Evolutionary conservation across 257 asterid species (phyloP).

Genomic region (Przewalskia tangutica): DNA sequence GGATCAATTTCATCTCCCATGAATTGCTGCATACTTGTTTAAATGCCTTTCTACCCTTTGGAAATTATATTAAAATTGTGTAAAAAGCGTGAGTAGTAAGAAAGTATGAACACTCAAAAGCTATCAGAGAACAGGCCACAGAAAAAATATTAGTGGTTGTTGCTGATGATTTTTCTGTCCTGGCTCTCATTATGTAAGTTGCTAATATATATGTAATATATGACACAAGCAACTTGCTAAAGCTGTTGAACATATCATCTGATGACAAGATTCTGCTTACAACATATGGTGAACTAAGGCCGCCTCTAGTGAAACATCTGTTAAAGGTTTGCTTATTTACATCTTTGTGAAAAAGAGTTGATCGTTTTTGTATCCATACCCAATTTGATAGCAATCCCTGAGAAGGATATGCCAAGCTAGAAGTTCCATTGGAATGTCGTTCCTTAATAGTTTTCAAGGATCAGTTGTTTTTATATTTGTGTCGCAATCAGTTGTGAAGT

Average conservation of each 20-base stretch:
- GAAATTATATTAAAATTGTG: no score
- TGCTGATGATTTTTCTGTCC: neutral
- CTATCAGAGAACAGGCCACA: no score
- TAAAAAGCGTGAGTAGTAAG: neutral
- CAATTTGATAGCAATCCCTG: neutral
- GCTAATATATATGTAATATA: no score
- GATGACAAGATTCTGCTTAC: slow-evolving; percentile 71
- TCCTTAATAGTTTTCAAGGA: no score
- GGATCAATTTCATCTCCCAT: slow-evolving; percentile 65
- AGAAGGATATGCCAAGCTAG: no score
- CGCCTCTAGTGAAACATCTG: slow-evolving; percentile 96
- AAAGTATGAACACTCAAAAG: neutral
- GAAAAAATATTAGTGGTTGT: no score
- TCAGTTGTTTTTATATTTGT: no score
- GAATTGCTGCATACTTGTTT: neutral
- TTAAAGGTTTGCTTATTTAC: slow-evolving; percentile 49
- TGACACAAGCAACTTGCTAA: slow-evolving; percentile 66
- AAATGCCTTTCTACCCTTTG: neutral
- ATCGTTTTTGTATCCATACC: no score
- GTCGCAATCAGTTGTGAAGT: no score
- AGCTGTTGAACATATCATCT: slow-evolving; percentile 56
- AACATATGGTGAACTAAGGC: slow-evolving; percentile 85
- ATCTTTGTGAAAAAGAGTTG: neutral
- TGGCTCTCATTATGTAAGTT: no score
- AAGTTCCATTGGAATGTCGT: no score